Evolutionary conservation across 192 early-diverging fungal genomes (phyloP).

Genomic region (Entomortierella chlamydospora): DNA sequence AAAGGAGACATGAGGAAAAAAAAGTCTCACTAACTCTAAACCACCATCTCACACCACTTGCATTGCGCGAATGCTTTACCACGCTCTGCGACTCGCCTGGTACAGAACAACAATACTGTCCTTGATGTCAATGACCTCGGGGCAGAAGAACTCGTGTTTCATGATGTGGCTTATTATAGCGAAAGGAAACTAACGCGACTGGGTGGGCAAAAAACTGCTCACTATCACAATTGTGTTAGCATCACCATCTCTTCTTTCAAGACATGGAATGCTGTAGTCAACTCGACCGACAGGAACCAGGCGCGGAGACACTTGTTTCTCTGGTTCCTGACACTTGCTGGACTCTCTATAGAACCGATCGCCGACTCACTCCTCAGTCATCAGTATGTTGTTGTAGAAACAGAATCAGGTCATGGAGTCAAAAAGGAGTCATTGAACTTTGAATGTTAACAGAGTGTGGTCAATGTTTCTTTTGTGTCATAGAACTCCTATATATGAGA

Average conservation of each 20-base stretch:
- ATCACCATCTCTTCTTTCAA: slow-evolving; percentile 39
- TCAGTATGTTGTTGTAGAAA: slow-evolving; percentile 11
- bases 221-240: slow-evolving; percentile 2
- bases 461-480: not conserved
- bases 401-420: no score
- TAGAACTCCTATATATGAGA: slow-evolving; percentile 35
- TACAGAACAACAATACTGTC: not conserved
- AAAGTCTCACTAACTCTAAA: no score
- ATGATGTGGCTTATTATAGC: no score
- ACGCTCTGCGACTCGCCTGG: slow-evolving; percentile 42
- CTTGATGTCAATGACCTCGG: not conserved
- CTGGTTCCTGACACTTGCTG: slow-evolving; percentile 36
- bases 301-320: slow-evolving; percentile 39
- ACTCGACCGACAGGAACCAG: slow-evolving; percentile 21
- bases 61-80: slow-evolving; percentile 33
- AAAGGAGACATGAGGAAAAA: no score
- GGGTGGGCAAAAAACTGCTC: not conserved
- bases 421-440: no score
- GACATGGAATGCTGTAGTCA: slow-evolving; percentile 46
- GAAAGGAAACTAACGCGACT: no score
- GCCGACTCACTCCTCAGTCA: slow-evolving; percentile 21
- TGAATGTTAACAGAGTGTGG: no score
- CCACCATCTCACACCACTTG: not conserved
- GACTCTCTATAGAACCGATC: slow-evolving; percentile 37
- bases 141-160: not conserved